phyloP scores from a whole-genome alignment of 2,329 filamentous ascomycete genomes.

The Xylariales sp. region DNA sequence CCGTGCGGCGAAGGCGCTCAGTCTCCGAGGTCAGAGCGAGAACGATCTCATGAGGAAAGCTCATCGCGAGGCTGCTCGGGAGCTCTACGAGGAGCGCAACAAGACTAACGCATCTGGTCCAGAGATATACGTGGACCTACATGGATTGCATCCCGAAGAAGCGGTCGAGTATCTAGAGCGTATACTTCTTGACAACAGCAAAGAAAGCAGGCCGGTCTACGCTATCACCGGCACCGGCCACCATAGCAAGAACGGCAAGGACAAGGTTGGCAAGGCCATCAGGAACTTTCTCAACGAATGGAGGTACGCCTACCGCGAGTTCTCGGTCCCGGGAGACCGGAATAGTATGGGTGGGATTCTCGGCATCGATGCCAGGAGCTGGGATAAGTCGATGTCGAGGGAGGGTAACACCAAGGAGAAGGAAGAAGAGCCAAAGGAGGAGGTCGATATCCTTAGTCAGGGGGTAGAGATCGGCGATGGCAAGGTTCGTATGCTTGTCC shows the following conservation, averaged over 20 bases:
- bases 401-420: slow-evolving; percentile 37
- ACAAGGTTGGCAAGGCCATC: slow-evolving; percentile 94
- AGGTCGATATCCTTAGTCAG: slow-evolving; percentile 56
- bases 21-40: slow-evolving; percentile 89
- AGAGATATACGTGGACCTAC: slow-evolving; percentile 91
- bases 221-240: slow-evolving; percentile 96
- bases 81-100: slow-evolving; percentile 92
- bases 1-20: slow-evolving; percentile 89
- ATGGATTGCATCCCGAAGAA: slow-evolving; percentile 98
- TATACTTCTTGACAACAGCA: slow-evolving; percentile 76
- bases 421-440: slow-evolving; percentile 33
- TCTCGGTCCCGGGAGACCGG: slow-evolving; percentile 90
- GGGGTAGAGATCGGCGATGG: slow-evolving; percentile 65
- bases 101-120: slow-evolving; percentile 53
- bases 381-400: slow-evolving; percentile 55
- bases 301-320: slow-evolving; percentile 93
- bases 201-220: slow-evolving; percentile 73
- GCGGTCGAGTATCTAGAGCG: slow-evolving; percentile 90
- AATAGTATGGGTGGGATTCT: slow-evolving; percentile 74
- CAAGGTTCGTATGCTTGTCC: slow-evolving; percentile 60
- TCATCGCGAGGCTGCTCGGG: slow-evolving; percentile 85
- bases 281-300: slow-evolving; percentile 89
- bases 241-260: slow-evolving; percentile 97
- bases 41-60: slow-evolving; percentile 97
- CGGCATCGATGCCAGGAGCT: slow-evolving; percentile 63